Evolutionary conservation across 345 rosid genomes (phyloP), one percentile per base, ranked within the genome.

Genomic region (Eucalyptus regnans): DNA sequence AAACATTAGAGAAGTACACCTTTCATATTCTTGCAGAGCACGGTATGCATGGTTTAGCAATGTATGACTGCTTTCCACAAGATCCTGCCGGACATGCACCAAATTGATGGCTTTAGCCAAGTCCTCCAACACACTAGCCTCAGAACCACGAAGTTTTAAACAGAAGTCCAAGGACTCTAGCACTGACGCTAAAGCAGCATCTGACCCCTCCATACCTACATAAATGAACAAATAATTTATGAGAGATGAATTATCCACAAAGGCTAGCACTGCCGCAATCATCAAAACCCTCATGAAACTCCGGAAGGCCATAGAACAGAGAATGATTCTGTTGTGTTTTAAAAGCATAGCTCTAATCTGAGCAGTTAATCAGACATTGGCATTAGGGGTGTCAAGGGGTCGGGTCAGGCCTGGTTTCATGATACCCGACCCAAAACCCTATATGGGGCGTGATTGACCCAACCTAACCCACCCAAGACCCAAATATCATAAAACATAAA

Each of bases 141-240:
- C 99, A 81, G 99, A 97, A 90, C 99, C 99, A 89, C 99, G 96
- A 88, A 95, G 96, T 89, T 93, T 96, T 92, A 96, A 90, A 91
- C 98, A 96, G 93, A 96, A 97, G 85, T 96, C 99, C 92, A 96
- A 94, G 90, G 98, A 96, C 91, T 96, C 98, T 76, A 96, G 91
- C 14, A 96, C 96, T 50, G 98, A 95, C 64, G 97, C 96, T 88
- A 96, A 92, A 89, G 96, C 95, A 92, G 99, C 94, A 95, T 97
- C 99, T 88, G 96, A 97, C 87, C 99, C 97, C 90, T 96, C 97
- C 92, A 96, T 89, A 91, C 99, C 99, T 97, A 91, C 49, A 44
- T 88, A 90, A 44, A 90, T 54, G 80, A 80, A 58, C 86, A 76
- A 85, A 87, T 86, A 43, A 66, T 86, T 41, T 88, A 62, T 46